Evolutionary conservation across 345 rosid species (phyloP).

Genomic region (Rhodamnia rubescens): DNA sequence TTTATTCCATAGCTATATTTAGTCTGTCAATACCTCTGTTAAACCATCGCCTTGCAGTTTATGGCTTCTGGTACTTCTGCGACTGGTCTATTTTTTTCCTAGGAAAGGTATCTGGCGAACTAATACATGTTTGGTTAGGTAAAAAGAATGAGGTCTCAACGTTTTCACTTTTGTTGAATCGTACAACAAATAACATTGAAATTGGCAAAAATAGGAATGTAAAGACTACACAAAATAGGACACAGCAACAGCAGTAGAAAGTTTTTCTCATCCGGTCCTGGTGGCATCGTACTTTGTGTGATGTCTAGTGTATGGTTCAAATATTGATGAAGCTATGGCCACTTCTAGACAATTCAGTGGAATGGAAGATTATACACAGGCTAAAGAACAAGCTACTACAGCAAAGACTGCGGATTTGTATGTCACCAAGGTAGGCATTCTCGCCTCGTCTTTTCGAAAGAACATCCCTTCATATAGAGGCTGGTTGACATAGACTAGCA

Average conservation of each 20-base stretch:
- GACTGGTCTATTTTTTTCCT: neutral
- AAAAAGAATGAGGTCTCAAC: neutral
- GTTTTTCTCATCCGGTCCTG: neutral
- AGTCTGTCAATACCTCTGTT: neutral
- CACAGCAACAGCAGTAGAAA: neutral
- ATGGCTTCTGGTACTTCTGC: neutral
- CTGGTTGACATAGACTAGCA: slow-evolving; percentile 17
- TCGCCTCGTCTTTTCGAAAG: slow-evolving; percentile 27
- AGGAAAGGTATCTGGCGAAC: neutral
- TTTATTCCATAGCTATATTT: neutral
- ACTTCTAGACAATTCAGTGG: neutral
- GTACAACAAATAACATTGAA: neutral
- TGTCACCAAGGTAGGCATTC: slow-evolving; percentile 18
- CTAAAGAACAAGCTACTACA: slow-evolving; percentile 12
- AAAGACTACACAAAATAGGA: neutral
- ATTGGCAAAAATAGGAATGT: neutral
- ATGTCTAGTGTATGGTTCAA: neutral
- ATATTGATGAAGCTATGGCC: neutral
- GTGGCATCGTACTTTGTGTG: neutral
- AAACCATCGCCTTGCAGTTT: neutral
- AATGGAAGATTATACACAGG: neutral
- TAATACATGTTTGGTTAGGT: neutral
- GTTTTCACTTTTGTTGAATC: neutral
- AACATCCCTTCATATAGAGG: slow-evolving; percentile 25
- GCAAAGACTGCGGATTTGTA: slow-evolving; percentile 12